Base-by-base conservation (phyloP, 2,329 filamentous ascomycete genomes). In the Fusarium sp. region DNA sequence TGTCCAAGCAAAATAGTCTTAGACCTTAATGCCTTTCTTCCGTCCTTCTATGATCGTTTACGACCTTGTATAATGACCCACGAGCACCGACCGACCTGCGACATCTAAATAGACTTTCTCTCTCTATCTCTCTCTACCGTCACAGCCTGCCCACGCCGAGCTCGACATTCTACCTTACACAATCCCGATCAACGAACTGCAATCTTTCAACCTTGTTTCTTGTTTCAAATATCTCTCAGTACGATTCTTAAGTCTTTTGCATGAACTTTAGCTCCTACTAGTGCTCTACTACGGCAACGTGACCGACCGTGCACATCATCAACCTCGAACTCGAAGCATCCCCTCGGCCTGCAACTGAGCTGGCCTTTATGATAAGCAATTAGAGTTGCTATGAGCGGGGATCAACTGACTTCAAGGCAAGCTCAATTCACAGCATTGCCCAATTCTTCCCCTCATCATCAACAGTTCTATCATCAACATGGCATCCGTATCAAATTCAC, bases 371-470 rank as follows among this genome's bases (percentile, higher is more conserved):
- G 75, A 77, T 67, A 76, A 67, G 45, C 61, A 52, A 64, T 65
- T 63, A 67, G 74, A 81, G 78, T 75, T 89, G 88, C 87, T 90
- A 91, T 91, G 89, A 90, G 84, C 86, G 86, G 86, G 83, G 86
- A 90, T 82, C 85, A 86, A 83, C 82, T 82, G 79, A 81, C 82
- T 82, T 84, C 84, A 80, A 90, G 88, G 89, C 83, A 85, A 81
- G 81, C 67, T 69, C 75, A 50, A 58, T 52, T 63, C 55, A 49
- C 49, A 61, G 42, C 55, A 64, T 58, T 68, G 50, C 22, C 41
- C 50, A 58, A 53, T 41, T n/a, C 36, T 66, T 36, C 42, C 31
- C 44, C 45, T 47, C 58, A 57, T 29, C 41, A 61, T 42, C 59
- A 71, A 65, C 68, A 65, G 55, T 67, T 61, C 62, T 52, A 46